Evolutionary conservation across 345 rosid genomes (phyloP).

Genomic region (Sapria himalayana): DNA sequence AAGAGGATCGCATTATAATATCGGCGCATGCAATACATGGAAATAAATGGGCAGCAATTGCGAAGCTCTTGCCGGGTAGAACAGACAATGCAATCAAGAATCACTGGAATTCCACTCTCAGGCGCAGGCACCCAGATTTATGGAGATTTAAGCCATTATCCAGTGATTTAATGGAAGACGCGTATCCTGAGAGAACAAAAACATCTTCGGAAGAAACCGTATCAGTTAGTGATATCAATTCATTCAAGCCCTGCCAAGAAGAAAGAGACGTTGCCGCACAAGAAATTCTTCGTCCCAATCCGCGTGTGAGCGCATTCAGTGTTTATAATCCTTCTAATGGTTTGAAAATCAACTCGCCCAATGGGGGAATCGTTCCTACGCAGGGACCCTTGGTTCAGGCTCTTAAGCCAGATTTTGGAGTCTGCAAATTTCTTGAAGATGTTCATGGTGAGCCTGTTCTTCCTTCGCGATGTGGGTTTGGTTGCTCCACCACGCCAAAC

Average conservation of each 20-base stretch:
- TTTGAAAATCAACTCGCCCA: constrained; percentile 13
- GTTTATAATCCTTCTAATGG: constrained; percentile 23
- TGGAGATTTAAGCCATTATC: constrained; percentile 11
- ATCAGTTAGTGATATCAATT: constrained; percentile 20
- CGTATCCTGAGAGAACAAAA: constrained; percentile 21
- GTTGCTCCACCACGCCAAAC: constrained; percentile 28
- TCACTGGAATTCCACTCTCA: constrained; percentile 77
- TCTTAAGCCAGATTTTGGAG: constrained; percentile 22
- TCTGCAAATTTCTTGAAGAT: constrained; percentile 34
- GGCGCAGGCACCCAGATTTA: constrained; percentile 27
- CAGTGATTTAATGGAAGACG: constrained; percentile 14
- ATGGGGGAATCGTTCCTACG: constrained; percentile 17
- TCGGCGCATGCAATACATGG: constrained; percentile 53
- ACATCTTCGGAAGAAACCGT: constrained; percentile 26
- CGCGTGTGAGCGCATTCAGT: constrained; percentile 55
- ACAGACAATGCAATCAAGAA: constrained; percentile 84
- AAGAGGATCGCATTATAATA: constrained; percentile 58
- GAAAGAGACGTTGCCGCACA: constrained; percentile 10
- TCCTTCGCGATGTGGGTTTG: constrained; percentile 52
- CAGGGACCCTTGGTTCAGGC: constrained; percentile 36
- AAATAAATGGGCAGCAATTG: constrained; percentile 87
- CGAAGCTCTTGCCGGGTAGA: constrained; percentile 59
- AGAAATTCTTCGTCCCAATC: constrained; percentile 22
- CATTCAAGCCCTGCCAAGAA: constrained; percentile 10
- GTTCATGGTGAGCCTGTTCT: constrained; percentile 25